Conservation (phyloP, 495 filamentous ascomycete genomes). For the Hypoxylon cercidicola region DNA sequence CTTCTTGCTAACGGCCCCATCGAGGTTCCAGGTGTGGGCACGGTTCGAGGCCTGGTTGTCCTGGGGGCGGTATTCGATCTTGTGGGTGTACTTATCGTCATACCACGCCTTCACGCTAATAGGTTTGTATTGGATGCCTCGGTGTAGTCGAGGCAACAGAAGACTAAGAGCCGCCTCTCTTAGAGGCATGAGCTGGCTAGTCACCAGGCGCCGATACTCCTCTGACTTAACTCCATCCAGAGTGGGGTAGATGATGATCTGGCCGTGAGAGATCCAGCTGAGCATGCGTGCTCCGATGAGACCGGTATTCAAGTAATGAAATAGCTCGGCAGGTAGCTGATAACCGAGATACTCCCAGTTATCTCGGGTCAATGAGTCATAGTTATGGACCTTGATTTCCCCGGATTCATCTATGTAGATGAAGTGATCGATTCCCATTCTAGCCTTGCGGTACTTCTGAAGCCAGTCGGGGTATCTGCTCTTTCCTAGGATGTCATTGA, state of each 20-base stretch:
- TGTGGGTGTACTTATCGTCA: conserved; percentile 71
- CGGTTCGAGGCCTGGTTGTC: conserved; percentile 67
- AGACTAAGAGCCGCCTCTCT: conserved; percentile 79
- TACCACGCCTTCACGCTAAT: conserved; percentile 88
- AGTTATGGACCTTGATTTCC: conserved; percentile 75
- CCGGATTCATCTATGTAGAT: conserved; percentile 80
- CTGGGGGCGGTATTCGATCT: conserved; percentile 72
- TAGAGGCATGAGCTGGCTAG: conserved; percentile 73
- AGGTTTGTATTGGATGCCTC: conserved; percentile 80
- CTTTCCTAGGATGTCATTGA: conserved; percentile 72
- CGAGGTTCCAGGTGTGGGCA: conserved; percentile 80
- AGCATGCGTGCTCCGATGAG: conserved; percentile 81
- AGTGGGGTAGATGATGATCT: conserved; percentile 78
- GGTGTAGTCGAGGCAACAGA: conserved; percentile 78
- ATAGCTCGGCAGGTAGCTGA: conserved; percentile 89
- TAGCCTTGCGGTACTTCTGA: conserved; percentile 83
- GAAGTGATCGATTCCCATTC: conserved; percentile 87
- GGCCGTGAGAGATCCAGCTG: conserved; percentile 80
- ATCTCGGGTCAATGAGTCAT: conserved; percentile 76
- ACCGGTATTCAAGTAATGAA: conserved; percentile 87
- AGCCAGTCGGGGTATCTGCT: conserved; percentile 77
- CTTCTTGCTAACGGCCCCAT: conserved; percentile 59
- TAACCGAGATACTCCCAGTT: conserved; percentile 89
- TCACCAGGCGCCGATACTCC: conserved; percentile 83
- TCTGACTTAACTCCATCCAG: conserved; percentile 82